Base-by-base conservation (phyloP, 1,284 basidiomycete genomes). In the Pyrrhoderma noxium region DNA sequence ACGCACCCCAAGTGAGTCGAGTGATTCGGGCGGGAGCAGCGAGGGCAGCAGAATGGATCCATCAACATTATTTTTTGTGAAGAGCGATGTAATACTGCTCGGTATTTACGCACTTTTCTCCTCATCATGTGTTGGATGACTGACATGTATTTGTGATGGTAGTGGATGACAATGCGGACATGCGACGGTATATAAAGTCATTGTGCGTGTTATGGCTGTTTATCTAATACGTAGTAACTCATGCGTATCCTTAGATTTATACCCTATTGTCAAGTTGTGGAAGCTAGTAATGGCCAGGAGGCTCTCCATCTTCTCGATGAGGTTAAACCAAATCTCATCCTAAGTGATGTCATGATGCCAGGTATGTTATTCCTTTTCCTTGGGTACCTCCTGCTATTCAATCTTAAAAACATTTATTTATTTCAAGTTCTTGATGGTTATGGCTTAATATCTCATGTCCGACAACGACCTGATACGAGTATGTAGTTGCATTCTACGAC, bases 291-390 rank as follows among this genome's bases (percentile, higher is more conserved):
- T 51, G 70, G 70, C 0, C 53, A 60, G 34, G 64, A 70, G 48
- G 69, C 66, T 2, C 55, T 70, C 16, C 60, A 66, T 3, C 48
- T 64, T n/a, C 64, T 64, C 41, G 50, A 58, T 23, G 53, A 50
- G 13, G 46, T 55, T 7, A 53, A 51, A 9, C 64, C 59, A 7
- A 57, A 56, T 61, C 64, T 42, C 57, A 65, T 72, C 50, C 58
- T 71, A 8, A 64, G 66, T 1, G 71, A 73, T 50, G 65, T 69
- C 5, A 68, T 68, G 64, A 68, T 72, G 67, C 68, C 68, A 2
- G 48, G 57, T 61, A 57, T 50, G 22, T 16, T 14, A 7, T 39
- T 23, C 7, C 44, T 18, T 8, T 8, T 5, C 23, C 8, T 41
- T 14, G 13, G 22, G 34, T 18, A 16, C 21, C 1, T 23, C 5